Evolutionary conservation across 306 rosid genomes (phyloP).

Genomic region (Trichosanthes truncata): DNA sequence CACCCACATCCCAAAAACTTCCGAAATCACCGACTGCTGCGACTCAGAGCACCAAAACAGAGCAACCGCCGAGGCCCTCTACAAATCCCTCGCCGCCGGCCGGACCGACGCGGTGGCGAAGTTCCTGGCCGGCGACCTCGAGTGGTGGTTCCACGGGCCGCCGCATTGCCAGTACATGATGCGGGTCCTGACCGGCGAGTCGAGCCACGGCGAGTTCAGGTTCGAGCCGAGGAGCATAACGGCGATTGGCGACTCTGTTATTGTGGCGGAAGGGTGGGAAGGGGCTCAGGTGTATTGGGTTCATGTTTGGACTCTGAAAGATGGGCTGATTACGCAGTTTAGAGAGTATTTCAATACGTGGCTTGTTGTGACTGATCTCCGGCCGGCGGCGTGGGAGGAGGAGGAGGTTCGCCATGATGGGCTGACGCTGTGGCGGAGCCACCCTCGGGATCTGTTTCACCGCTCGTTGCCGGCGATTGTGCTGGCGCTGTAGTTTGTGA

Average conservation of each 20-base stretch:
- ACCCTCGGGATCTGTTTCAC: constrained; percentile 60
- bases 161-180: constrained; percentile 88
- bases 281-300: constrained; percentile 81
- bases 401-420: constrained; percentile 23
- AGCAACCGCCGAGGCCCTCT: constrained; percentile 37
- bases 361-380: constrained; percentile 72
- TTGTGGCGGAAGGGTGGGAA: constrained; percentile 80
- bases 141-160: constrained; percentile 98
- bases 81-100: constrained; percentile 49
- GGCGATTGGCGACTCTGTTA: constrained; percentile 42
- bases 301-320: constrained; percentile 71
- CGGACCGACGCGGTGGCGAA: constrained; percentile 26
- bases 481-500: constrained; percentile 43
- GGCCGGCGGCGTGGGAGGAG: constrained; percentile 42
- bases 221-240: constrained; percentile 63
- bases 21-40: not conserved
- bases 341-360: constrained; percentile 92
- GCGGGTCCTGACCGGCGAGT: constrained; percentile 70
- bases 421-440: constrained; percentile 74
- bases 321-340: constrained; percentile 53
- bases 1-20: not conserved
- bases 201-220: constrained; percentile 33
- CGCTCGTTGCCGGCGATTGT: constrained; percentile 66
- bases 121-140: constrained; percentile 62
- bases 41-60: constrained; percentile 25